These are phyloP conservation scores for Curvularia verruculosa DNA, from an alignment of 2,329 filamentous ascomycete species.

Conservation along the genomic window DNA sequence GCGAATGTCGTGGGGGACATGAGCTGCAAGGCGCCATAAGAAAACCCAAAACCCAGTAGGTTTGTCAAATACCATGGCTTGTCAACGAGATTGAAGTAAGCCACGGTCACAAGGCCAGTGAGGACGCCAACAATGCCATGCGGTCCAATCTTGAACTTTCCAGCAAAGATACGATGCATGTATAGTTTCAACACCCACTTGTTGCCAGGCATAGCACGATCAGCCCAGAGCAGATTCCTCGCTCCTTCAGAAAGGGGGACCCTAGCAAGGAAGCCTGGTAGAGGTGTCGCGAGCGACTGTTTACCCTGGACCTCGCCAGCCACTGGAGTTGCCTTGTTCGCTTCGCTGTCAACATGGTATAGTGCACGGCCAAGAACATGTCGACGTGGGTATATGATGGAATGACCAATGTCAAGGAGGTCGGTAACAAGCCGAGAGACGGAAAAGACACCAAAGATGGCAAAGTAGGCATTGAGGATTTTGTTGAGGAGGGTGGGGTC, in stretches of 20 bases:
- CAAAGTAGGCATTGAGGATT: conserved; percentile 83
- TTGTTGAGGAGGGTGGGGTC: conserved; percentile 83
- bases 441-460: conserved; percentile 77
- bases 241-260: conserved; percentile 53
- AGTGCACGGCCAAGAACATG: conserved; percentile 62
- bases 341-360: conserved; percentile 54
- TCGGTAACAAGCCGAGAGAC: conserved; percentile 78
- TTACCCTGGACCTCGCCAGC: conserved; percentile 32
- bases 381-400: conserved; percentile 74
- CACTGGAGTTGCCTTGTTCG: conserved; percentile 45
- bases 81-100: conserved; percentile 68
- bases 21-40: conserved; percentile 79
- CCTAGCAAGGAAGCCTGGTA: conserved; percentile 58
- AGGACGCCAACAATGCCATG: conserved; percentile 64
- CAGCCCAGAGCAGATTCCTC: conserved; percentile 54
- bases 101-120: conserved; percentile 60
- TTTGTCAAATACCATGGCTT: conserved; percentile 80
- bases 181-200: conserved; percentile 60
- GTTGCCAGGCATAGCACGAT: conserved; percentile 56
- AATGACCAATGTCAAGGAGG: conserved; percentile 65
- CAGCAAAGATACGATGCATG: conserved; percentile 59
- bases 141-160: conserved; percentile 59
- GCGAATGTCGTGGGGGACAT: conserved; percentile 88
- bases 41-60: conserved; percentile 83
- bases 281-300: conserved; percentile 50